Percentiles rank a stretch among this genome's conserved stretches.
These are phyloP conservation scores for Diaporthe helianthi DNA, from an alignment of 2,329 filamentous ascomycete species.

Conservation along the genomic window DNA sequence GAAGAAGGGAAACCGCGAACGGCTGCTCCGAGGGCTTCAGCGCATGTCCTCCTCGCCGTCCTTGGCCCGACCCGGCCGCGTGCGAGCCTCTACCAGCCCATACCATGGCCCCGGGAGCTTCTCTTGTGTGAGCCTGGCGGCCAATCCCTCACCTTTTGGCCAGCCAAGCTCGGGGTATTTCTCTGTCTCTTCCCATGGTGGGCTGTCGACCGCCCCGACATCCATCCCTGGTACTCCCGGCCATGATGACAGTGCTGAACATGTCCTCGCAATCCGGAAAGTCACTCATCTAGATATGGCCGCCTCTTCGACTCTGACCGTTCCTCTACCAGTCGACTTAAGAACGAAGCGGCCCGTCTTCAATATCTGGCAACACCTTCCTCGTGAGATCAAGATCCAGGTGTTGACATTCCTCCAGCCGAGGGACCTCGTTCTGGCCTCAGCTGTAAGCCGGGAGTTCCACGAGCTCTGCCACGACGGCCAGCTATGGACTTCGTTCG, in stretches of 20 bases:
- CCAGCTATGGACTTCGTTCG: slow-evolving; percentile 87
- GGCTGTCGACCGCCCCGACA: slow-evolving; percentile 46
- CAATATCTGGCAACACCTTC: slow-evolving; percentile 82
- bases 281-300: slow-evolving; percentile 56
- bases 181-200: slow-evolving; percentile 41
- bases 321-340: slow-evolving; percentile 70
- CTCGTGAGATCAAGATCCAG: slow-evolving; percentile 80
- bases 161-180: slow-evolving; percentile 45
- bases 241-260: slow-evolving; percentile 52
- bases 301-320: slow-evolving; percentile 47
- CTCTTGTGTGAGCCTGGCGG: slow-evolving; percentile 62
- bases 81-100: slow-evolving; percentile 72
- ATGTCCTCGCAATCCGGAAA: slow-evolving; percentile 61
- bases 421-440: slow-evolving; percentile 80
- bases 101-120: slow-evolving; percentile 63
- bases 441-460: slow-evolving; percentile 79
- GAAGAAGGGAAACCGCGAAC: slow-evolving; percentile 68
- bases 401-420: slow-evolving; percentile 80
- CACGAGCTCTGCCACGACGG: slow-evolving; percentile 90
- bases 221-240: slow-evolving; percentile 49
- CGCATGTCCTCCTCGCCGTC: slow-evolving; percentile 84
- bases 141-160: slow-evolving; percentile 50
- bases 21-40: slow-evolving; percentile 76
- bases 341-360: slow-evolving; percentile 55
- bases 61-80: slow-evolving; percentile 67